Conservation (phyloP, 2,329 filamentous ascomycete genomes). For the Aspergillus ochraceus region DNA sequence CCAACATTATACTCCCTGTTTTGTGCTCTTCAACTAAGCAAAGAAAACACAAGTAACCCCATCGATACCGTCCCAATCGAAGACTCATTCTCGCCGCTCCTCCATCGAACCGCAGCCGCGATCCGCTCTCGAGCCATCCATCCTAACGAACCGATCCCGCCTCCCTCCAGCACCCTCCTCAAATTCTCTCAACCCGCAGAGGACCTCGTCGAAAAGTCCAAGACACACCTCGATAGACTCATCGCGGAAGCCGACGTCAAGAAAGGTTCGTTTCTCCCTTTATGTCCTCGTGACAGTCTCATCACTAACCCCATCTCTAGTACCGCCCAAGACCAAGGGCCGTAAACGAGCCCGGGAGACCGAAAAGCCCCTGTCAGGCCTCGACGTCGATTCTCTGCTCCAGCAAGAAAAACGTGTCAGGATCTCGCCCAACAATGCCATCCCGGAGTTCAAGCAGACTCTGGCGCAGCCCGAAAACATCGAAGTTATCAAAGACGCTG, state of each 20-base stretch:
- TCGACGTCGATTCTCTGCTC: slow-evolving; percentile 84
- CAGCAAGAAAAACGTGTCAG: slow-evolving; percentile 53
- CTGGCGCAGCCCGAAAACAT: slow-evolving; percentile 63
- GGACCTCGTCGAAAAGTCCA: slow-evolving; percentile 61
- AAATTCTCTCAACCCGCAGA: slow-evolving; percentile 73
- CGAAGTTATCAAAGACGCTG: slow-evolving; percentile 63
- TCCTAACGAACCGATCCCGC: slow-evolving; percentile 63
- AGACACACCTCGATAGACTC: slow-evolving; percentile 62
- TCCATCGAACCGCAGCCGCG: slow-evolving; percentile 88
- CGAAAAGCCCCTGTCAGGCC: slow-evolving; percentile 81
- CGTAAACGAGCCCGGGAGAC: slow-evolving; percentile 66
- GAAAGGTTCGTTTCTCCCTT: slow-evolving; percentile 57
- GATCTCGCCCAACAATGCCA: slow-evolving; percentile 70
- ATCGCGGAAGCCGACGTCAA: slow-evolving; percentile 75
- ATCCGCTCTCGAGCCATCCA: slow-evolving; percentile 79
- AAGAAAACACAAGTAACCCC: slow-evolving; percentile 41
- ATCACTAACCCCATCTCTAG: slow-evolving; percentile 47
- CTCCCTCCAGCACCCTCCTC: slow-evolving; percentile 63
- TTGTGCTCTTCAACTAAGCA: slow-evolving; percentile 7
- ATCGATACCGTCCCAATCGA: slow-evolving; percentile 75
- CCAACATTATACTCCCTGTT: neutral
- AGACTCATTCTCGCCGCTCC: slow-evolving; percentile 76
- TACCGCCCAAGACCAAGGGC: slow-evolving; percentile 76
- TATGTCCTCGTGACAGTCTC: neutral
- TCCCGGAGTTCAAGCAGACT: slow-evolving; percentile 87